Evolutionary conservation across 163 green algal genomes (phyloP).

Genomic region (Chloromonas sp.): DNA sequence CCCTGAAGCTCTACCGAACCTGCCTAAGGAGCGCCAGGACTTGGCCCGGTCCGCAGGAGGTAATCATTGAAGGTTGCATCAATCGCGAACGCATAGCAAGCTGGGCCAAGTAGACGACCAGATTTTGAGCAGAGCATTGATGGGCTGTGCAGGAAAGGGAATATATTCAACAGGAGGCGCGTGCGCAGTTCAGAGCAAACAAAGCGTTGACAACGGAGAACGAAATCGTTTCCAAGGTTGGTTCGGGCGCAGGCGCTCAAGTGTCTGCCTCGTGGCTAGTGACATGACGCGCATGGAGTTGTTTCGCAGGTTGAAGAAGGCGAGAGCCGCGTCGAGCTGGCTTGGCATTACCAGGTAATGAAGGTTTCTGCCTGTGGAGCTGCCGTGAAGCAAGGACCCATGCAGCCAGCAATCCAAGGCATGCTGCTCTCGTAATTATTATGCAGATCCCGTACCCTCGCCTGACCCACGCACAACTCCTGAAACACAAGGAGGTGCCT

Average conservation of each 20-base stretch:
- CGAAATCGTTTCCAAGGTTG: not conserved
- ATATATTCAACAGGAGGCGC: slow-evolving; percentile 42
- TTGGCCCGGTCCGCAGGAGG: slow-evolving; percentile 18
- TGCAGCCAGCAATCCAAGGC: not conserved
- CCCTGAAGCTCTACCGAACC: slow-evolving; percentile 10
- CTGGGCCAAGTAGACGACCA: not conserved
- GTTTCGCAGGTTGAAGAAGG: slow-evolving; percentile 50
- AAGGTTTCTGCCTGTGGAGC: not conserved
- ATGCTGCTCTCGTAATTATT: not conserved
- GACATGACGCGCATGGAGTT: not conserved
- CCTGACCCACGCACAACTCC: slow-evolving; percentile 42
- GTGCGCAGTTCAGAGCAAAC: slow-evolving; percentile 24
- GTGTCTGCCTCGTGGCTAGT: too few relatives aligned
- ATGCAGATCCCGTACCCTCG: slow-evolving; percentile 11
- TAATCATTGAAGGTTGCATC: not conserved
- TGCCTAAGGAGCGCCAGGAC: slow-evolving; percentile 13
- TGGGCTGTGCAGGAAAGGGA: slow-evolving; percentile 25
- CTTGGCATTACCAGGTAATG: slow-evolving; percentile 57
- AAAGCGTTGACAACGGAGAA: not conserved
- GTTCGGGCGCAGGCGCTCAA: not conserved
- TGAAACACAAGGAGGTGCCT: slow-evolving; percentile 15
- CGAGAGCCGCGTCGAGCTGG: slow-evolving; percentile 46
- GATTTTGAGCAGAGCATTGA: not conserved
- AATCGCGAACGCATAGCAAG: not conserved
- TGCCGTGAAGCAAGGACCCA: not conserved